Conservation (phyloP, 1,284 basidiomycete species). For the Apiotrichum brassicae region DNA sequence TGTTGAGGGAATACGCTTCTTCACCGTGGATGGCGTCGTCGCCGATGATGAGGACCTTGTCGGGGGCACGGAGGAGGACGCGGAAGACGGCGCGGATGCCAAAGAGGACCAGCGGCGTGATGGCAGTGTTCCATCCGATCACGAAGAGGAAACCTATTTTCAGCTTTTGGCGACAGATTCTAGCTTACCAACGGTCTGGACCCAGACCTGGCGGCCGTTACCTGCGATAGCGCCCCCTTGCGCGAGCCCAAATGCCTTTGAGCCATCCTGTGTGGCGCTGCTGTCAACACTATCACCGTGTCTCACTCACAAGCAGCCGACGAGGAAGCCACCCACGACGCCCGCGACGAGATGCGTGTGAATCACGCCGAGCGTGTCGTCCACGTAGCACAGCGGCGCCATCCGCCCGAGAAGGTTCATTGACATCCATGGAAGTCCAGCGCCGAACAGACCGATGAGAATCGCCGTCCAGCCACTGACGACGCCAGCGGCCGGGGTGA, state of each 20-base stretch:
- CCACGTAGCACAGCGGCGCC: slow-evolving; percentile 10
- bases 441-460: slow-evolving; percentile 20
- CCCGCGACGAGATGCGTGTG: slow-evolving; percentile 16
- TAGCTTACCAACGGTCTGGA: slow-evolving; percentile 16
- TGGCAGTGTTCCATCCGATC: slow-evolving; percentile 12
- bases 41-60: slow-evolving; percentile 13
- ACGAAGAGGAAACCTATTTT: slow-evolving; percentile 10
- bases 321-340: slow-evolving; percentile 14
- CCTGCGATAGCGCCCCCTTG: slow-evolving; percentile 17
- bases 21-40: slow-evolving; percentile 21
- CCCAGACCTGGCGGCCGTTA: slow-evolving; percentile 17
- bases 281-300: not conserved
- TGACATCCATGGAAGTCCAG: slow-evolving; percentile 17
- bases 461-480: slow-evolving; percentile 19
- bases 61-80: slow-evolving; percentile 12
- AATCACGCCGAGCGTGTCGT: slow-evolving; percentile 20
- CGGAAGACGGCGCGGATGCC: slow-evolving; percentile 11
- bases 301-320: slow-evolving; percentile 12
- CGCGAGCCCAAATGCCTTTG: slow-evolving; percentile 11
- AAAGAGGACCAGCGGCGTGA: slow-evolving; percentile 9
- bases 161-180: not conserved
- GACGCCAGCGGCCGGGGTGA: slow-evolving; percentile 20
- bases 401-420: slow-evolving; percentile 20
- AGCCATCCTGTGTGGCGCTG: slow-evolving; percentile 14
- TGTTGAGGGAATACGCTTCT: slow-evolving; percentile 16